A percentile compares a stretch with the other conserved stretches of the same genome.
Conservation (phyloP, 495 filamentous ascomycete species). For the Baudoinia panamericana region DNA sequence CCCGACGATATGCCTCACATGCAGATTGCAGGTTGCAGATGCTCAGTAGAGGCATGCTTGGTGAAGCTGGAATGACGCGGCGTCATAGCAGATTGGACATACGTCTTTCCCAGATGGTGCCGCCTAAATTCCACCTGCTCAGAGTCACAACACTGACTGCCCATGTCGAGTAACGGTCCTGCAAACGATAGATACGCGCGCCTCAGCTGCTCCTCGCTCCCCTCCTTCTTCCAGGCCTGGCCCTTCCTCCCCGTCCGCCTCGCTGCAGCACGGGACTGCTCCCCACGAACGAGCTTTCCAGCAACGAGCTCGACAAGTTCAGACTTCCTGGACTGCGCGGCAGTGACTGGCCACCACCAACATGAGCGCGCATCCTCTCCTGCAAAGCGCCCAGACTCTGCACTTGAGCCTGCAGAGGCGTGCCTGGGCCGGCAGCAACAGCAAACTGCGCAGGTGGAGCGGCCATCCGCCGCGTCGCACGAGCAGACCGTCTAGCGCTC, state of each 20-base stretch:
- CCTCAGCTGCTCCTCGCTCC: constrained; percentile 5
- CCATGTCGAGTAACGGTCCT: no score
- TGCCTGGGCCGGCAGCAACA: neutral
- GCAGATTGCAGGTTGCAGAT: no score
- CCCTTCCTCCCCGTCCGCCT: constrained; percentile 1
- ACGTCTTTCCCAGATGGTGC: no score
- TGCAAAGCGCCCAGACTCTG: constrained; percentile 6
- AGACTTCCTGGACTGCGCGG: constrained; percentile 17
- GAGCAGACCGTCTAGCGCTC: constrained; percentile 9
- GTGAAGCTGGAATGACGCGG: no score
- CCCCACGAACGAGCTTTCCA: constrained; percentile 22
- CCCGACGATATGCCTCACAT: no score
- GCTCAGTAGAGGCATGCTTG: no score
- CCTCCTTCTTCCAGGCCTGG: constrained; percentile 2
- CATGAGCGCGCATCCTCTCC: constrained; percentile 11
- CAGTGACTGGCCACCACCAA: constrained; percentile 8
- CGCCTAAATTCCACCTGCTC: no score
- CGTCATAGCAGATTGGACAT: no score
- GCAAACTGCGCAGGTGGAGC: neutral
- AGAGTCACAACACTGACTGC: no score
- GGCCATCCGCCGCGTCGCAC: no score
- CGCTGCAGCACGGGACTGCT: constrained; percentile 20
- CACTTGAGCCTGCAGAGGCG: neutral
- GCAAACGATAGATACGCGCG: no score
- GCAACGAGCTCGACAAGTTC: constrained; percentile 17